phyloP scores from a whole-genome alignment of 768 basidiomycete genomes.

The Amyloporia xantha region DNA sequence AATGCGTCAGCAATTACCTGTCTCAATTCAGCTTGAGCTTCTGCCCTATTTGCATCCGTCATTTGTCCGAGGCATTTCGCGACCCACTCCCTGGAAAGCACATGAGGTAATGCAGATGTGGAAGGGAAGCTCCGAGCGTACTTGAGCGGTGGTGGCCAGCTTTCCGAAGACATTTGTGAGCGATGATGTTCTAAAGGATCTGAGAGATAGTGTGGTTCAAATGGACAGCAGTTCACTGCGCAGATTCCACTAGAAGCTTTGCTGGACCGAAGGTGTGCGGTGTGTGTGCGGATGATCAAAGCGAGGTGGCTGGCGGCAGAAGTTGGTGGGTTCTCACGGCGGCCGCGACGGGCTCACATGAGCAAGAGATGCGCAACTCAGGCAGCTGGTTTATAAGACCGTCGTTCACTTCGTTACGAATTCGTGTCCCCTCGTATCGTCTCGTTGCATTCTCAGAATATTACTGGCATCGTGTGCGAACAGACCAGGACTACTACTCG shows the following conservation, averaged over 20 bases:
- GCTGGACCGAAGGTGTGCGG: too few relatives aligned
- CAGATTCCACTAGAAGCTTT: too few relatives aligned
- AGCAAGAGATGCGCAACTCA: not conserved
- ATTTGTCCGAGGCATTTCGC: slow-evolving; percentile 90
- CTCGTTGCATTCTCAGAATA: not conserved
- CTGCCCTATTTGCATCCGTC: slow-evolving; percentile 77
- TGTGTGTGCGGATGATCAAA: too few relatives aligned
- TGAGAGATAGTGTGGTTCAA: too few relatives aligned
- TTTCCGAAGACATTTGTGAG: slow-evolving; percentile 59
- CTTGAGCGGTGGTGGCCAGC: slow-evolving; percentile 80
- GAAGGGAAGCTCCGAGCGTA: slow-evolving; percentile 25
- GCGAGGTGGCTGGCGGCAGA: not conserved
- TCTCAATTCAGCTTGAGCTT: slow-evolving; percentile 92
- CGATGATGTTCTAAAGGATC: too few relatives aligned
- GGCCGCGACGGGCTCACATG: not conserved
- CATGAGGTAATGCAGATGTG: not conserved
- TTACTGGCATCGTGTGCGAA: not conserved
- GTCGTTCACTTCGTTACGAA: not conserved
- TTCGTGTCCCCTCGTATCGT: not conserved
- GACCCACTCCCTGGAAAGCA: slow-evolving; percentile 78
- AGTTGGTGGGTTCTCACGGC: not conserved
- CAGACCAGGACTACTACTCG: slow-evolving; percentile 8
- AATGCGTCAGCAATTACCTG: slow-evolving; percentile 95
- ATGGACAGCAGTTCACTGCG: too few relatives aligned
- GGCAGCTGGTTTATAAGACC: not conserved